These are phyloP conservation scores for Melampsora americana DNA, from an alignment of 1,284 basidiomycete genomes.

Conservation along the genomic window DNA sequence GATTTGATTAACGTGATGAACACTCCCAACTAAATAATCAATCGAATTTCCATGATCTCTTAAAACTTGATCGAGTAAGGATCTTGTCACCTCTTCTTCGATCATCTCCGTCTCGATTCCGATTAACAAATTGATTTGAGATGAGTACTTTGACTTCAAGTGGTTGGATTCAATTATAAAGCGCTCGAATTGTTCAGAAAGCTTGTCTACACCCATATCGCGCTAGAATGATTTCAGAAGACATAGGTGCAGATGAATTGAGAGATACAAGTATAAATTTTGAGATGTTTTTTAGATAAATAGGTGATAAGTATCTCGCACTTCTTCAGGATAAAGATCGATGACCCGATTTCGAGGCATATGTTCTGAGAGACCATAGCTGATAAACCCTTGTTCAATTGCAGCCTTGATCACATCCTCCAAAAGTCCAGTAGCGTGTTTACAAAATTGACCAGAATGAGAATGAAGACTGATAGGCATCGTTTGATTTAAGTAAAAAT, in stretches of 20 bases:
- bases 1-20: conserved; percentile 82
- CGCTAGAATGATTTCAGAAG: conserved; percentile 5
- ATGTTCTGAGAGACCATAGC: conserved; percentile 91
- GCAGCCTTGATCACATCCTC: conserved; percentile 77
- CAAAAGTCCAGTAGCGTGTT: conserved; percentile 74
- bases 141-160: conserved; percentile 63
- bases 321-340: conserved; percentile 96
- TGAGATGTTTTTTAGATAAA: background rate
- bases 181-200: conserved; percentile 64
- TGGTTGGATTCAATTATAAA: conserved; percentile 74
- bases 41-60: conserved; percentile 62
- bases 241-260: background rate
- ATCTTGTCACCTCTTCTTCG: conserved; percentile 63
- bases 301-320: conserved; percentile 53
- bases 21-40: conserved; percentile 86
- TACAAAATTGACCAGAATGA: conserved; percentile 95
- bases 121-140: conserved; percentile 72
- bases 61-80: conserved; percentile 58
- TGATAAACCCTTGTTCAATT: conserved; percentile 70
- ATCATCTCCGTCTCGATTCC: conserved; percentile 94
- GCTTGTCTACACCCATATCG: conserved; percentile 53
- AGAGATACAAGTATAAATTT: background rate
- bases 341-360: conserved; percentile 74
- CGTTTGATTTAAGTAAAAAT: too few relatives aligned
- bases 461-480: conserved; percentile 92